Evolutionary conservation across 495 filamentous ascomycete genomes (phyloP).

Genomic region (Xylaria castorea): DNA sequence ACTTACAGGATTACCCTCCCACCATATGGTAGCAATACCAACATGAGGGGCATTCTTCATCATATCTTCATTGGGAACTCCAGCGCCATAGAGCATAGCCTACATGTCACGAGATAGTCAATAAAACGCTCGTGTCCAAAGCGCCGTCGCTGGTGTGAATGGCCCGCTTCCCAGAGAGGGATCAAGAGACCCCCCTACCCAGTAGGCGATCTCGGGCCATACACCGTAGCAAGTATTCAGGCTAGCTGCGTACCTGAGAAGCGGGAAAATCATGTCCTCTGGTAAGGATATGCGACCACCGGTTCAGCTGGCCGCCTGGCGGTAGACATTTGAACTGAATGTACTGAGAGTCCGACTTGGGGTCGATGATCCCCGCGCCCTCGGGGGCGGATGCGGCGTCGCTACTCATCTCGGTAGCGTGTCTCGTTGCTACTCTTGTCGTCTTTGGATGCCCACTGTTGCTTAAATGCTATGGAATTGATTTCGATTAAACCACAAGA

Average conservation of each 20-base stretch:
- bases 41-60: conserved; percentile 95
- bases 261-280: conserved; percentile 89
- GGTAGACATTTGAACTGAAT: conserved; percentile 52
- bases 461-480: neutral
- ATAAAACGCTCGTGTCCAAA: neutral
- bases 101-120: conserved; percentile 39
- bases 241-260: conserved; percentile 69
- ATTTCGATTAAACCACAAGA: neutral
- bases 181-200: neutral
- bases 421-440: neutral
- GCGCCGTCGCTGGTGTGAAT: neutral
- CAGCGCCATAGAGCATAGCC: conserved; percentile 97
- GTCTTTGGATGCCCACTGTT: neutral
- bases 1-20: conserved; percentile 85
- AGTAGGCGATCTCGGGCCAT: neutral
- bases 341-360: conserved; percentile 52
- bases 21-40: conserved; percentile 90
- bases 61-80: conserved; percentile 79
- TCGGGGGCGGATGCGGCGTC: conserved; percentile 28
- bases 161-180: neutral
- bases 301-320: conserved; percentile 52
- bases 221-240: neutral
- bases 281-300: conserved; percentile 56
- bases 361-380: conserved; percentile 31
- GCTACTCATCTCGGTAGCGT: conserved; percentile 9